Percentiles rank a stretch among this genome's conserved stretches.
Conservation (phyloP, 257 asterid species). For the Scutellaria barbata region DNA sequence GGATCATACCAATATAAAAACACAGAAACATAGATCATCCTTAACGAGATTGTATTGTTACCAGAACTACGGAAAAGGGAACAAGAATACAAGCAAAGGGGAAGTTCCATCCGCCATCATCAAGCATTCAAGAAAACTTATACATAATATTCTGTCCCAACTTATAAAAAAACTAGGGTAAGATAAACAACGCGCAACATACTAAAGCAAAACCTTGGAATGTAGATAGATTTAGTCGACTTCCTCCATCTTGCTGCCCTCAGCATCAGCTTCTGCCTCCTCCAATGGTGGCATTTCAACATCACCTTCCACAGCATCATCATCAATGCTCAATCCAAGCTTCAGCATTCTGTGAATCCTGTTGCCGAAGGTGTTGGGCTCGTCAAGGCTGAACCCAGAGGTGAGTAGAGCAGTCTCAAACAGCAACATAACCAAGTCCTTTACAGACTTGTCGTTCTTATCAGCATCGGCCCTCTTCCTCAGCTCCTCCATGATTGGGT, state of each 20-base stretch:
- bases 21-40: too few species aligned
- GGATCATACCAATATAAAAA: too few species aligned
- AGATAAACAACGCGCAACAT: neutral
- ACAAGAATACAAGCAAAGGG: too few species aligned
- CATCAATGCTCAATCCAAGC: constrained; percentile 76
- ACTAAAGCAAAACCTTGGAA: neutral
- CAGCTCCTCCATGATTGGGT: constrained; percentile 67
- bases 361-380: constrained; percentile 72
- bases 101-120: too few species aligned
- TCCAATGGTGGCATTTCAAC: constrained; percentile 64
- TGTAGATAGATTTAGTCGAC: constrained; percentile 47
- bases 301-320: constrained; percentile 55
- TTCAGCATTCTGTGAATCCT: constrained; percentile 76
- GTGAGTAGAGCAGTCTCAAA: constrained; percentile 70
- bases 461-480: constrained; percentile 70
- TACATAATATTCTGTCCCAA: neutral
- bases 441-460: constrained; percentile 69
- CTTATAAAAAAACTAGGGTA: neutral
- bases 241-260: constrained; percentile 80
- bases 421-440: constrained; percentile 63
- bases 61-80: too few species aligned
- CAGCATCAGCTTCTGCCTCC: constrained; percentile 67
- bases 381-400: constrained; percentile 70
- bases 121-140: too few species aligned
- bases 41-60: too few species aligned